These are phyloP conservation scores for Cryptosporidium baileyi DNA, from an alignment of 169 alveolate genomes.

Conservation along the genomic window DNA sequence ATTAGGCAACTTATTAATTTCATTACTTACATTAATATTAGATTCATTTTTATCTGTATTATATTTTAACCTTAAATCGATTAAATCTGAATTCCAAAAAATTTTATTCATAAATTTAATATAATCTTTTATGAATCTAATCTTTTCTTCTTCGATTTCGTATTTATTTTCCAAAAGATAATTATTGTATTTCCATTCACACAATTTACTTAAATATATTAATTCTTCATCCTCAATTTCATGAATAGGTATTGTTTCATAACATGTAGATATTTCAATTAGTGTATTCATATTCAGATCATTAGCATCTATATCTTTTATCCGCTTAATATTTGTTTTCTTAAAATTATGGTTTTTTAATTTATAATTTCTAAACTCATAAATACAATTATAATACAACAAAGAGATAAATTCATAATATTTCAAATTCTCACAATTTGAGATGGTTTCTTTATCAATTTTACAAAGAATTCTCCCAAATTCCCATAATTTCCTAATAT, in stretches of 20 bases:
- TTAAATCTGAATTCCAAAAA: conserved; percentile 14
- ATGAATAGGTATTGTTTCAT: conserved; percentile 7
- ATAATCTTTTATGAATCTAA: background rate
- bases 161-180: background rate
- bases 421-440: background rate
- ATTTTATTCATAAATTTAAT: conserved; percentile 9
- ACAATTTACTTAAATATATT: background rate
- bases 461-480: background rate
- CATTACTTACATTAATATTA: background rate
- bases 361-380: background rate
- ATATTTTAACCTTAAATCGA: background rate
- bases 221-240: conserved; percentile 21
- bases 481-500: conserved; percentile 21
- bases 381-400: conserved; percentile 28
- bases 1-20: background rate
- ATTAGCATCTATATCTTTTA: background rate
- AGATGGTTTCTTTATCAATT: background rate
- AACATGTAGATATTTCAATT: conserved; percentile 8
- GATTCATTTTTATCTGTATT: background rate
- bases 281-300: background rate
- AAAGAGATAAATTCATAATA: conserved; percentile 27
- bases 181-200: conserved; percentile 3
- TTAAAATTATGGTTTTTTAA: background rate
- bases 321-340: no score
- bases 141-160: background rate